Conservation (phyloP, 148 eudicot genomes). For the Gaultheria prostrata region DNA sequence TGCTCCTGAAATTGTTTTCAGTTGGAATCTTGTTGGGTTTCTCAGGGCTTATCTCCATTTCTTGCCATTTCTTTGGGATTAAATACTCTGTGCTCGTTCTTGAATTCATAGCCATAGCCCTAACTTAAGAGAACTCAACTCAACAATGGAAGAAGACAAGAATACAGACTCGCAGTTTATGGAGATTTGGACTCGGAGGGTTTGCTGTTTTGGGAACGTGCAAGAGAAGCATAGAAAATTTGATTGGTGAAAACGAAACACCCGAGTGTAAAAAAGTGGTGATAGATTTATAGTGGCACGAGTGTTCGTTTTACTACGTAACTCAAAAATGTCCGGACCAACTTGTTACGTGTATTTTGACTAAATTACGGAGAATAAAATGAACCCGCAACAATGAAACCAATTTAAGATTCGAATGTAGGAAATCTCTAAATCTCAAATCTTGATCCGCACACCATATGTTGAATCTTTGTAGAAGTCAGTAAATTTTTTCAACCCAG, state of each 20-base stretch:
- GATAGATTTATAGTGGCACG: background rate
- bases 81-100: slow-evolving; percentile 20
- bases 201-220: background rate
- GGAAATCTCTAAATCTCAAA: no score
- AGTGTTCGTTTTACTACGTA: background rate
- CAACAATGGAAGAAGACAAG: background rate
- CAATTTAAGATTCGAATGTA: no score
- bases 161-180: background rate
- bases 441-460: no score
- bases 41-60: slow-evolving; percentile 19
- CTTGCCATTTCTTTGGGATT: slow-evolving; percentile 15
- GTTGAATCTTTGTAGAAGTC: no score
- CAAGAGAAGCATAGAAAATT: background rate
- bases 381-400: no score
- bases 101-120: slow-evolving; percentile 17
- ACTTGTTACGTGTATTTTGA: no score
- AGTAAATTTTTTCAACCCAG: no score
- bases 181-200: background rate
- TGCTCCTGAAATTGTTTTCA: background rate
- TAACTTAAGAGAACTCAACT: background rate
- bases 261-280: background rate
- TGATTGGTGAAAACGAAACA: background rate
- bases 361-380: no score
- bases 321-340: no score
- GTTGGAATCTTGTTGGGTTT: slow-evolving; percentile 15